Evolutionary conservation across 2,329 filamentous ascomycete species (phyloP), one percentile per base, ranked within the genome.

Genomic region (Phaeosphaeria sp.): DNA sequence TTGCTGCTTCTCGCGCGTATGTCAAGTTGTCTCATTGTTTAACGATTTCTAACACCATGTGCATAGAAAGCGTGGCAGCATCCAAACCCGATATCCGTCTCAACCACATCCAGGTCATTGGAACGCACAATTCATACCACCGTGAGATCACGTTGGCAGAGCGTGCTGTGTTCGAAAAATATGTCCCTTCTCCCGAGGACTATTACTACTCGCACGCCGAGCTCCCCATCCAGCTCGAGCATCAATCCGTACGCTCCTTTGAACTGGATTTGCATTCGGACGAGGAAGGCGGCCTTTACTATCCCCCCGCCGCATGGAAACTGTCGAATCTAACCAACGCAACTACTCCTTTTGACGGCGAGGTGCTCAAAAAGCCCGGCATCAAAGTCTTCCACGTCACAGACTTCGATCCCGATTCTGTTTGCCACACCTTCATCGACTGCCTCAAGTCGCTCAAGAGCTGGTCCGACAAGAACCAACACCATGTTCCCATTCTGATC

Each of bases 41-140:
- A 10, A 25, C 7, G n/a, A 18, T 47, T 7, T 23, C 17, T 47
- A 47, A 15, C n/a, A 17, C 6, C 21, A 30, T 3, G 15, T 1
- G 15, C 1, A 6, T 15, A 54, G 52, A 54, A n/a, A 54, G 30
- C 22, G 52, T 30, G 42, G 42, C 30, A 41, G 44, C 30, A 1
- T 46, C 15, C 13, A 41, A 54, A 22, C 21, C 60, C 6, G 60
- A 67, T 50, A 67, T 83, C 50, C 81, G 81, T 50, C 79, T 84
- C 73, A 84, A 84, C 67, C 80, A 84, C 47, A 79, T 84, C 47
- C 82, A 84, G 64, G 78, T 84, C 43, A 71, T 83, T 39, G 82
- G 82, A 61, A 82, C 82, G 0, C 82, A 84, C 67, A 84, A 84
- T 68, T 81, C 78, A 59, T 84, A 84, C 68, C 82, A 84, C 58